Conservation (phyloP, 2,329 filamentous ascomycete genomes). For the Pseudogymnoascus sp. region DNA sequence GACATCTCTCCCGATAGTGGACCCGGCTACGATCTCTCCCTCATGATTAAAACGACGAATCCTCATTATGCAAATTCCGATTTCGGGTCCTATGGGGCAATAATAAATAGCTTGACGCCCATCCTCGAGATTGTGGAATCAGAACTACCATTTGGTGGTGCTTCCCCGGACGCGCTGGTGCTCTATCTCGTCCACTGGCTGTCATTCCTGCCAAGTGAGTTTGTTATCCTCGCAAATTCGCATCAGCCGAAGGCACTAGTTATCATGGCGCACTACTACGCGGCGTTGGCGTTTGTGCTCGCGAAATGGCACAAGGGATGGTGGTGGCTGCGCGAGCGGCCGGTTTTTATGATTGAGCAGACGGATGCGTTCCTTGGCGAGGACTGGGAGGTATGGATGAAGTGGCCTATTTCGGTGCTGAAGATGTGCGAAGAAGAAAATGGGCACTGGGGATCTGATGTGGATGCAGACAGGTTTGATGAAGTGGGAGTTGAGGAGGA, state of each 20-base stretch:
- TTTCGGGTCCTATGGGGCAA: background rate
- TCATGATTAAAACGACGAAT: background rate
- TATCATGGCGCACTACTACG: conserved; percentile 17
- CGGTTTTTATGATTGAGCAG: conserved; percentile 16
- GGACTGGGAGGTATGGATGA: conserved; percentile 16
- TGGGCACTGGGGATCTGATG: background rate
- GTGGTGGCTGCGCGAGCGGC: conserved; percentile 19
- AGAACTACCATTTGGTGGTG: background rate
- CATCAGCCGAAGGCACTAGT: conserved; percentile 15
- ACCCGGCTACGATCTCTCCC: conserved; percentile 11
- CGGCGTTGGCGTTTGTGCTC: conserved; percentile 14
- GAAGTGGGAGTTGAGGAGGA: background rate
- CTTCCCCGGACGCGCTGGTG: conserved; percentile 13
- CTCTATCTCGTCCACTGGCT: conserved; percentile 18
- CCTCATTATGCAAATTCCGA: background rate
- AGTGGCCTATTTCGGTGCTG: conserved; percentile 13
- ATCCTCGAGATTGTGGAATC: background rate
- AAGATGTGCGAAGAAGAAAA: background rate
- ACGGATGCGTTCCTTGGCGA: conserved; percentile 13
- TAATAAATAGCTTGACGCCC: background rate
- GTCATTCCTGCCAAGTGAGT: conserved; percentile 14
- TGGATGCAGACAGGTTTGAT: background rate
- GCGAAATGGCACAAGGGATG: conserved; percentile 11
- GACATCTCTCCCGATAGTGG: conserved; percentile 12
- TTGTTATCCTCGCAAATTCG: conserved; percentile 12